Base-by-base conservation (phyloP, 345 rosid genomes). In the Lagerstroemia speciosa region DNA sequence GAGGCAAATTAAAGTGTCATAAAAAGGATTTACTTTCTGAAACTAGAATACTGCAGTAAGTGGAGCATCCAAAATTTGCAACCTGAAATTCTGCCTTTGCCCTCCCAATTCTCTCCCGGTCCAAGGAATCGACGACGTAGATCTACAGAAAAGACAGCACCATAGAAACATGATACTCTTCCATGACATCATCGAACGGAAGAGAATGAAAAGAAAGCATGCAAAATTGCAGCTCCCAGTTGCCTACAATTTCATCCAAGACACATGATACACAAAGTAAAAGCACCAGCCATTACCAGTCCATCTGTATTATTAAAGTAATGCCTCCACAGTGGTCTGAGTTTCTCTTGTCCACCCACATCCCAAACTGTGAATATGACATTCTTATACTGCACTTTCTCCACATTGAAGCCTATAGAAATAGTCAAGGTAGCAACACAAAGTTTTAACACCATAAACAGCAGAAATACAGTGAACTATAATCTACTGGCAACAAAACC, bases 301-400 rank as follows among this genome's bases (percentile, higher is more conserved):
- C 99, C 99, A 83, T 95, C 99, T 16, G 99, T 95, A 77, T 95
- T 92, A 64, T 87, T 87, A 71, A 95, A 95, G 84, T 95, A 95
- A 81, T 95, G 99, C 85, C 99, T 87, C 99, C 99, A 95, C 6
- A 95, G 83, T 38, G 99, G 97, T 82, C 99, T 86, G 46, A 92
- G 78, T 82, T 94, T 95, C 86, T 92, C 98, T 79, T 92, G 98
- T 36, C 99, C 98, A 68, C 99, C 97, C 68, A 92, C 97, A 73
- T 95, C 99, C 99, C 99, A 95, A 66, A 92, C 99, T 22, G 97
- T 95, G 84, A 95, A 94, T 46, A 92, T 68, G 66, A 95, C 99
- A 84, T 95, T 92, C 89, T 95, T 95, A 79, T 95, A 95, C 85
- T 92, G 97, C 52, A 95, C 98, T 81, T 95, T 92, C 94, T 95